phyloP scores from a whole-genome alignment of 2,329 filamentous ascomycete species.

The Pseudonectria buxi region DNA sequence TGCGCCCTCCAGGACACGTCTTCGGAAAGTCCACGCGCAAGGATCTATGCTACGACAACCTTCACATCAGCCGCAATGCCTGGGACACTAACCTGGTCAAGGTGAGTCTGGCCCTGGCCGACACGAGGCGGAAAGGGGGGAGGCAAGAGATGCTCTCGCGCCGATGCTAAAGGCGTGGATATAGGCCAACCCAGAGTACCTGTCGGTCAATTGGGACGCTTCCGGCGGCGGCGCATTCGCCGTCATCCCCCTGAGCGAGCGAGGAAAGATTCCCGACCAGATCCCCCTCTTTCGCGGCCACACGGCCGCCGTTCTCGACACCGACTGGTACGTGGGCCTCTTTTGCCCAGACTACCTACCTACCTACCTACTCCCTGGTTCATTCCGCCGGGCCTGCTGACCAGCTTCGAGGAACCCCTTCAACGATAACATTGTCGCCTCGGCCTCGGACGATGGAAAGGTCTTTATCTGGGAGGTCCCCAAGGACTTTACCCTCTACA shows the following conservation, averaged over 20 bases:
- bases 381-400: slow-evolving; percentile 8
- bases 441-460: slow-evolving; percentile 93
- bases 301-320: slow-evolving; percentile 91
- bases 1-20: slow-evolving; percentile 69
- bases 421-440: slow-evolving; percentile 87
- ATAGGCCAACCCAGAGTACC: slow-evolving; percentile 89
- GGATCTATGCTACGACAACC: slow-evolving; percentile 97
- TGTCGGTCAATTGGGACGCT: slow-evolving; percentile 97
- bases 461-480: slow-evolving; percentile 96
- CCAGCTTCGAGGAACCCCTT: slow-evolving; percentile 70
- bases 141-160: no score
- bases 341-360: slow-evolving; percentile 7
- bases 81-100: slow-evolving; percentile 99
- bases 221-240: slow-evolving; percentile 95
- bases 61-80: slow-evolving; percentile 94
- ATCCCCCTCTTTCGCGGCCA: slow-evolving; percentile 95
- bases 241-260: slow-evolving; percentile 85
- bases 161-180: slow-evolving; percentile 19
- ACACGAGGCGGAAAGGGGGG: no score
- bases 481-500: slow-evolving; percentile 74
- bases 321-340: slow-evolving; percentile 68
- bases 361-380: slow-evolving; percentile 5
- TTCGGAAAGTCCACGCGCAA: slow-evolving; percentile 94
- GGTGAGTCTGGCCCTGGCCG: slow-evolving; percentile 45
- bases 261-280: slow-evolving; percentile 82